A percentile compares a stretch with the other conserved stretches of the same genome.
Conservation (phyloP, 83 land plant genomes). For the Picea engelmannii region DNA sequence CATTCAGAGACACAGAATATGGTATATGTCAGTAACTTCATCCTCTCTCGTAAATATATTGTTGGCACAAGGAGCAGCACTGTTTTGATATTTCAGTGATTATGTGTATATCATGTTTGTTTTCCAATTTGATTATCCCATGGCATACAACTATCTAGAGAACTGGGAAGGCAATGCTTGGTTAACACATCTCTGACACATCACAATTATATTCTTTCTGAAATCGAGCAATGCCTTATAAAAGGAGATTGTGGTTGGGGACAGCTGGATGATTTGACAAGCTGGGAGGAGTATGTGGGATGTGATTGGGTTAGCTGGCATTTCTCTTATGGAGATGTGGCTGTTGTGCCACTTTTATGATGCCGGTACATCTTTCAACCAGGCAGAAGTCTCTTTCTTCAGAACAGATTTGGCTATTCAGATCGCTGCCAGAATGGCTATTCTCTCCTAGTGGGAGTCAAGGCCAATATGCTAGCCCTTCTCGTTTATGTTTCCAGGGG, state of each 20-base stretch:
- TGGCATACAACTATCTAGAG: neutral
- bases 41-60: neutral
- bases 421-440: too few relatives aligned
- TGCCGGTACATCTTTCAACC: too few relatives aligned
- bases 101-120: neutral
- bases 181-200: too few relatives aligned
- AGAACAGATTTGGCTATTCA: too few relatives aligned
- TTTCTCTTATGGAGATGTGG: too few relatives aligned
- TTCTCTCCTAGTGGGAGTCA: too few relatives aligned
- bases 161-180: too few relatives aligned
- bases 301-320: neutral
- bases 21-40: neutral
- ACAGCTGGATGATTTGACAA: neutral
- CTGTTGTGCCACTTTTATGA: too few relatives aligned
- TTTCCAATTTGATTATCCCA: conserved; percentile 3
- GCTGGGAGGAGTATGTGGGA: neutral
- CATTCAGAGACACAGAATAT: conserved; percentile 3
- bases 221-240: neutral
- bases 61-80: neutral
- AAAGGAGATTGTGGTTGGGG: neutral
- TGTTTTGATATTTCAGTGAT: too few relatives aligned
- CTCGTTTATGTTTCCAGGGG: too few relatives aligned
- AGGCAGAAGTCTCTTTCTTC: too few relatives aligned
- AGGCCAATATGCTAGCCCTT: too few relatives aligned
- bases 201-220: neutral